Percentiles rank a stretch among this genome's conserved stretches.
phyloP scores from a whole-genome alignment of 768 basidiomycete genomes.

The Boletales sp. region DNA sequence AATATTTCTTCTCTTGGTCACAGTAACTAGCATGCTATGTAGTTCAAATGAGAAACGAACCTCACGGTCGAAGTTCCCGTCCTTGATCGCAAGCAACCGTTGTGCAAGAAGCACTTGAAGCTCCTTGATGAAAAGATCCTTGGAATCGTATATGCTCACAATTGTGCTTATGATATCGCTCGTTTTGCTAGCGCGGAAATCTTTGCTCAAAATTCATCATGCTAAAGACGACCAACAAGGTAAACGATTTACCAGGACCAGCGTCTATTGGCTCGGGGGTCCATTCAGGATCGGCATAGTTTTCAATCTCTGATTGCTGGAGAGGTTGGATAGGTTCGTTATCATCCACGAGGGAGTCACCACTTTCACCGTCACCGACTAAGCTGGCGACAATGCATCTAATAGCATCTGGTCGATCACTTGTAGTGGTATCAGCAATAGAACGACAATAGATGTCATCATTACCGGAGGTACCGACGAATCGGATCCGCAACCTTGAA shows the following conservation, averaged over 20 bases:
- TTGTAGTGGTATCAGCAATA: conserved; percentile 25
- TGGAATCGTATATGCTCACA: conserved; percentile 96
- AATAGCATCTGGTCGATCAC: conserved; percentile 89
- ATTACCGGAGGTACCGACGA: conserved; percentile 78
- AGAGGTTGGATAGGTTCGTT: conserved; percentile 76
- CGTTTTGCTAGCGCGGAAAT: conserved; percentile 87
- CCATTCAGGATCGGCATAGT: conserved; percentile 91
- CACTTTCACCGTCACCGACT: conserved; percentile 79
- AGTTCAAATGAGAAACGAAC: conserved; percentile 25
- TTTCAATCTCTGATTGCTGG: conserved; percentile 74
- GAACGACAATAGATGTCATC: background rate
- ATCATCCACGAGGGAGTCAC: conserved; percentile 81
- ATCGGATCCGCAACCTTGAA: conserved; percentile 95
- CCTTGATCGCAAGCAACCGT: conserved; percentile 72
- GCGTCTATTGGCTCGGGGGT: conserved; percentile 96
- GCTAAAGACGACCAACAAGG: background rate
- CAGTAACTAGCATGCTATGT: conserved; percentile 1
- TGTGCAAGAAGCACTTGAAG: conserved; percentile 89
- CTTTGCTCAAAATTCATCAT: conserved; percentile 36
- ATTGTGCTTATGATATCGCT: conserved; percentile 95
- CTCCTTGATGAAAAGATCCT: conserved; percentile 95
- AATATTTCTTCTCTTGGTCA: conserved; percentile 75
- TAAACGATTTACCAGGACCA: conserved; percentile 68
- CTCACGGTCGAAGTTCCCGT: conserved; percentile 75
- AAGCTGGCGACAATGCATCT: conserved; percentile 89